These are phyloP conservation scores for Arthrobotrys megalospora DNA, from an alignment of 2,329 filamentous ascomycete species.

Conservation along the genomic window DNA sequence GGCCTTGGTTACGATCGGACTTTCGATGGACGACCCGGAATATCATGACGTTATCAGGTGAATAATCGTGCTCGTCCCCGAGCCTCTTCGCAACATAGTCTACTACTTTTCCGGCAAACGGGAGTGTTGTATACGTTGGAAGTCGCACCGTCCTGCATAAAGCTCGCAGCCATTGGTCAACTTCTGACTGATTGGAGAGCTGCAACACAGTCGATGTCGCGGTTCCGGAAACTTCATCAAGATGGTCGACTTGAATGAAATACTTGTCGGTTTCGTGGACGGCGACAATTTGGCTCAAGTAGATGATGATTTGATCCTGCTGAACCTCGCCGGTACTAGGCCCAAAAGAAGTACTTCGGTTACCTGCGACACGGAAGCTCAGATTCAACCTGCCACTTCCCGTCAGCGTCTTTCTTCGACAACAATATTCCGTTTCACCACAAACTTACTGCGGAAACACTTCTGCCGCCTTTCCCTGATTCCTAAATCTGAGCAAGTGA, in stretches of 20 bases:
- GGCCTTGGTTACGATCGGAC: slow-evolving; percentile 69
- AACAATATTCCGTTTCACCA: neutral
- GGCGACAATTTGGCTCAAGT: slow-evolving; percentile 77
- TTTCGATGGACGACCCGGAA: slow-evolving; percentile 78
- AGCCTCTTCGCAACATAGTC: slow-evolving; percentile 76
- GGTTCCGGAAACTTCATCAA: slow-evolving; percentile 72
- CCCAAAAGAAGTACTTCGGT: slow-evolving; percentile 63
- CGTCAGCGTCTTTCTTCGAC: slow-evolving; percentile 26
- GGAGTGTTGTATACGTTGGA: slow-evolving; percentile 69
- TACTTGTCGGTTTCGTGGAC: slow-evolving; percentile 79
- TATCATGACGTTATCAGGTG: slow-evolving; percentile 77
- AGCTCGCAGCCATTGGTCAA: slow-evolving; percentile 76
- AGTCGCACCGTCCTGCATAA: slow-evolving; percentile 75
- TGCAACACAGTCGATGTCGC: slow-evolving; percentile 63
- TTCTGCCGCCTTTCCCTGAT: slow-evolving; percentile 76
- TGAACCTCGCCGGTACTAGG: slow-evolving; percentile 61
- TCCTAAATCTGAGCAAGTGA: slow-evolving; percentile 79
- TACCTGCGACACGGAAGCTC: slow-evolving; percentile 61
- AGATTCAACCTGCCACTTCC: slow-evolving; percentile 39
- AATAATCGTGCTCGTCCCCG: slow-evolving; percentile 78
- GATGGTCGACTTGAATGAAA: slow-evolving; percentile 77
- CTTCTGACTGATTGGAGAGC: slow-evolving; percentile 71
- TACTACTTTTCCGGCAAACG: slow-evolving; percentile 70
- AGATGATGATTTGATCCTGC: slow-evolving; percentile 62
- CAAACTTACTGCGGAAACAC: slow-evolving; percentile 70